phyloP scores from a whole-genome alignment of 345 rosid genomes.

The Crucihimalaya himalaica region DNA sequence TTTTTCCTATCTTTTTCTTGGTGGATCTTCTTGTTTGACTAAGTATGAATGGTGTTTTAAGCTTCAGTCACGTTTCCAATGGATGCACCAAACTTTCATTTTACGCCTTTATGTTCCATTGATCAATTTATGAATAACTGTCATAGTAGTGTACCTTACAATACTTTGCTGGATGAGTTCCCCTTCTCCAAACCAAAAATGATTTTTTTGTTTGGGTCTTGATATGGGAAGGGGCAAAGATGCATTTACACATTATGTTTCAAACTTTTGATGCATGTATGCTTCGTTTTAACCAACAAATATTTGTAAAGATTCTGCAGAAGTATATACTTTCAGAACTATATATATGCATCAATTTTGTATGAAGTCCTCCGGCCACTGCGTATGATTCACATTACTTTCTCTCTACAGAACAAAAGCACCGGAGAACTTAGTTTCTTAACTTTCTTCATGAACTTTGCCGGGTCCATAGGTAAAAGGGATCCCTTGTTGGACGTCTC shows the following conservation, averaged over 20 bases:
- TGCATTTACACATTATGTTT: background rate
- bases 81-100: background rate
- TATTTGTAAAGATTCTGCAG: background rate
- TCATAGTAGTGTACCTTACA: background rate
- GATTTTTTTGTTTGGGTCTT: background rate
- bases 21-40: background rate
- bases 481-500: background rate
- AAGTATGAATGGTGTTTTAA: background rate
- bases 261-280: background rate
- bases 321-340: background rate
- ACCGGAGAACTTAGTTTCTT: constrained; percentile 95
- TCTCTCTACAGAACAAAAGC: constrained; percentile 65
- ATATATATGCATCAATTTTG: background rate
- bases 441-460: constrained; percentile 78
- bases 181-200: background rate
- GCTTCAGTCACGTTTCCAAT: background rate
- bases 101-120: background rate
- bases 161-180: background rate
- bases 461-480: constrained; percentile 72
- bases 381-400: background rate
- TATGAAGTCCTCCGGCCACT: background rate
- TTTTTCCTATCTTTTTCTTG: background rate
- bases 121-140: background rate
- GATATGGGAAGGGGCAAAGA: background rate
- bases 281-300: background rate